Evolutionary conservation across 768 basidiomycete species (phyloP).

Genomic region (Lactifluus subvellereus): DNA sequence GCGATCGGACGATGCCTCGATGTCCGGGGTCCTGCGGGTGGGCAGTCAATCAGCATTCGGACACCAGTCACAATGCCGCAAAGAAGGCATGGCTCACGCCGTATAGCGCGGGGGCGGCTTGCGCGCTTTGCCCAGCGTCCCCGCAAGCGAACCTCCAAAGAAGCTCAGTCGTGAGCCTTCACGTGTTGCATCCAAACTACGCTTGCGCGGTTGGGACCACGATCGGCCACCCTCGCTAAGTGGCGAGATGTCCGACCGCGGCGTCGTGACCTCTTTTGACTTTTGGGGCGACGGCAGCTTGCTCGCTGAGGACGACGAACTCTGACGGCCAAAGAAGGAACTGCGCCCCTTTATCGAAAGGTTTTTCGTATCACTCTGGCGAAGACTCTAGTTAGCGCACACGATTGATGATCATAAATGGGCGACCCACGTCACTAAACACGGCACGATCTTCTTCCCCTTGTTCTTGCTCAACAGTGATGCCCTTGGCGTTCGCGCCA

Average conservation of each 20-base stretch:
- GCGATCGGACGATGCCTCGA: conserved; percentile 41
- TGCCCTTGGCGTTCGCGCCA: conserved; percentile 36
- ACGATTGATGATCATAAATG: neutral
- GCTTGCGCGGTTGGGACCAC: conserved; percentile 38
- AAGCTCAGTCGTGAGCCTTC: conserved; percentile 61
- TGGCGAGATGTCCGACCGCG: conserved; percentile 17
- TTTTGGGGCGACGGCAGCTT: conserved; percentile 29
- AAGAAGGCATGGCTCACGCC: conserved; percentile 39
- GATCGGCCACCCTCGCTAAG: neutral
- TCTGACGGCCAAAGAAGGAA: conserved; percentile 58
- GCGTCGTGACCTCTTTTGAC: conserved; percentile 28
- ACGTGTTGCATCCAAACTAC: conserved; percentile 43
- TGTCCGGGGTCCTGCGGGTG: conserved; percentile 32
- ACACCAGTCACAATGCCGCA: conserved; percentile 2
- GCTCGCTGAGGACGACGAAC: conserved; percentile 33
- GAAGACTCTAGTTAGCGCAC: neutral
- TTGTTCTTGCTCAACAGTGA: conserved; percentile 28
- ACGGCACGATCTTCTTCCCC: conserved; percentile 49
- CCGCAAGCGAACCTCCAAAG: conserved; percentile 63
- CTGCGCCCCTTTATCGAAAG: conserved; percentile 37
- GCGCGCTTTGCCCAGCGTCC: conserved; percentile 57
- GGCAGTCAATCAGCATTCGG: neutral
- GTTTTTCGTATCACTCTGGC: conserved; percentile 47
- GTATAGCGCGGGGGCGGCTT: conserved; percentile 80
- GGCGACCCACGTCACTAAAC: conserved; percentile 60